Evolutionary conservation across 768 basidiomycete genomes (phyloP), one percentile per base, ranked within the genome.

Genomic region (Hortiboletus campestris): DNA sequence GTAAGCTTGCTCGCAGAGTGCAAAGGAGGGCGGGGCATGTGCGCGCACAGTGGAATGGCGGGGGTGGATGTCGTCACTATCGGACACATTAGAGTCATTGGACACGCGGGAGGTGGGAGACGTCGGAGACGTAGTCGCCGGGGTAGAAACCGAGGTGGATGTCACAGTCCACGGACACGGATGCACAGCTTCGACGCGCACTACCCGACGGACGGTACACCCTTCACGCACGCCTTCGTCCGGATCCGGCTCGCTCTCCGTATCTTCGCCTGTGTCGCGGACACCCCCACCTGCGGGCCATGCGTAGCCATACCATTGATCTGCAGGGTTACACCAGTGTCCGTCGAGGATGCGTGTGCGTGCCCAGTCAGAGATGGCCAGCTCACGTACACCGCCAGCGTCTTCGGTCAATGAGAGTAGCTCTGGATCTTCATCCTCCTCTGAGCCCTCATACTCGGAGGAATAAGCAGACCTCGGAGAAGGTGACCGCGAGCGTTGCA

Each of bases 331-430:
- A 42, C 84, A 70, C 89, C 89, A 91, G 61, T 83, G 79, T 3
- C 89, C 89, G 52, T 91, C 88, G 19, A 91, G 70, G 46, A 91
- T 84, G 45, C 88, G 73, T 20, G 76, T 78, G 34, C 89, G 76
- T 6, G 86, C 86, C 86, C 87, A 90, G 59, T 88, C 88, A 13
- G 78, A 76, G 49, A 90, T 72, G 2, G 89, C 86, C 42, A 90
- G 72, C 19, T 79, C 78, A 29, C 74, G 72, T 28, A 80, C 74
- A 22, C 76, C 75, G 11, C 73, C 73, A 2, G 76, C 72, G 35
- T 81, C 78, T 60, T 81, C 80, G 10, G 78, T 78, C 55, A 78
- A 60, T 0, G 74, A 73, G 34, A 80, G 69, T 25, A 69, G 55
- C 55, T 78, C 78, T 13, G 75, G 71, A 49, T 79, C 78, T 20